Percentiles rank a stretch among this genome's conserved stretches.
Evolutionary conservation across 106 monocot species (phyloP).

Genomic region (Dactylorhiza incarnata): DNA sequence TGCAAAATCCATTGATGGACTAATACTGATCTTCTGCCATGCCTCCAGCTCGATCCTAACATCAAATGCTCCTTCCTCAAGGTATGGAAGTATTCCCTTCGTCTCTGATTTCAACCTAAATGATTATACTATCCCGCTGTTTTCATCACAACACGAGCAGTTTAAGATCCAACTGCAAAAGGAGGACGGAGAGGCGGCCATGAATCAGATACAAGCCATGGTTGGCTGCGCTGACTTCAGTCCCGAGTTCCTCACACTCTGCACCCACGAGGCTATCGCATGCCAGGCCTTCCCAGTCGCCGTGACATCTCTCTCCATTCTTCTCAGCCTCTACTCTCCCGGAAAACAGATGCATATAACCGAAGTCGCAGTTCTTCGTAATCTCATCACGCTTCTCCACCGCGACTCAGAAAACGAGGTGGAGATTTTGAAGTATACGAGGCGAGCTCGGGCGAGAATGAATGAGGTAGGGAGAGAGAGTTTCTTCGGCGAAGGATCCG

Average conservation of each 20-base stretch:
- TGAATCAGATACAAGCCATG: constrained; percentile 67
- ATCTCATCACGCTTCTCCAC: constrained; percentile 59
- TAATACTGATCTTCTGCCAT: neutral
- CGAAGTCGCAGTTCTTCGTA: constrained; percentile 72
- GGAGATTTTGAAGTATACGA: constrained; percentile 62
- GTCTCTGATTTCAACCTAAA: neutral
- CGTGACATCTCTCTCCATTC: constrained; percentile 53
- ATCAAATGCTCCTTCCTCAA: constrained; percentile 82
- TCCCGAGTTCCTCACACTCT: constrained; percentile 78
- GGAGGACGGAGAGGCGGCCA: constrained; percentile 67
- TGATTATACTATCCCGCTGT: neutral
- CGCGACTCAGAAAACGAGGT: constrained; percentile 20
- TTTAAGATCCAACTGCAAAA: constrained; percentile 80
- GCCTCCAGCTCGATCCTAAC: constrained; percentile 78
- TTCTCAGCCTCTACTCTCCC: constrained; percentile 69
- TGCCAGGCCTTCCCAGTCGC: constrained; percentile 49
- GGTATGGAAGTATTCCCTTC: constrained; percentile 33
- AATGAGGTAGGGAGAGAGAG: constrained; percentile 41
- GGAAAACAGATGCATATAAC: constrained; percentile 64
- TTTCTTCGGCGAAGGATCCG: constrained; percentile 67
- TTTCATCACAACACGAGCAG: constrained; percentile 19
- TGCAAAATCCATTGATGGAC: neutral
- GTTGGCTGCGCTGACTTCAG: constrained; percentile 70
- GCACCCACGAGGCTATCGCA: constrained; percentile 80
- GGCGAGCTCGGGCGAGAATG: constrained; percentile 45